Evolutionary conservation across 371 early-diverging fungal genomes (phyloP), one percentile per base, ranked within the genome.

Genomic region (Mortierella sp.): DNA sequence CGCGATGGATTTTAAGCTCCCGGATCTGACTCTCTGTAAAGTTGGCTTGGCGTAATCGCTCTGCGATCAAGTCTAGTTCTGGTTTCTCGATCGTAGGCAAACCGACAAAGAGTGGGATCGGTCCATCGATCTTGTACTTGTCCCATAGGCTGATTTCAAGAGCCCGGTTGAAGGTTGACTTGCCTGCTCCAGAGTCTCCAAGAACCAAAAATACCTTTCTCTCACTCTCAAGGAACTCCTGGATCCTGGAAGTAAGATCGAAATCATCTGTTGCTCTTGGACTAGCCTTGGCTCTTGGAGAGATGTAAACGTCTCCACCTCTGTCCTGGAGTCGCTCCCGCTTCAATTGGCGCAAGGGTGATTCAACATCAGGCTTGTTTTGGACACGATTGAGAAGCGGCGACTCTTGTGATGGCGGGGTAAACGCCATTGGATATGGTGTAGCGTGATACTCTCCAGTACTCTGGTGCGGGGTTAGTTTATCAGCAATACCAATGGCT

Each of bases 161-260:
- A 9, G 28, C 18, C 8, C 45, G 18, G 40, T 39, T 69, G 43
- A 69, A 69, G 10, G 62, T 69, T 22, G 70, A 69, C n/a, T 69
- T 60, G 30, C 60, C 60, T 35, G 60, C 9, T 16, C 60, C 60
- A 20, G 60, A 60, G 28, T 35, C 37, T 51, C 62, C 70, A 12
- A 47, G 63, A 35, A 69, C 32, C 20, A 69, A 40, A 12, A 69
- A 30, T 24, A 69, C 70, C n/a, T 62, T 60, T 30, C 51, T 35
- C 4, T 61, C 28, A 35, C 52, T 64, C 32, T n/a, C 14, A 2
- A 35, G 45, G 14, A 60, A 60, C 35, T 35, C 60, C 32, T 35
- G 14, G 20, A 60, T 35, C 6, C 28, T 9, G 2, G 54, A 24
- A 10, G n/a, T 32, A 5, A 60, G n/a, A 28, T 32, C 28, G 16